A percentile compares a stretch with the other conserved stretches of the same genome.
phyloP scores from a whole-genome alignment of 345 rosid genomes.

The Dipteronia sinensis region DNA sequence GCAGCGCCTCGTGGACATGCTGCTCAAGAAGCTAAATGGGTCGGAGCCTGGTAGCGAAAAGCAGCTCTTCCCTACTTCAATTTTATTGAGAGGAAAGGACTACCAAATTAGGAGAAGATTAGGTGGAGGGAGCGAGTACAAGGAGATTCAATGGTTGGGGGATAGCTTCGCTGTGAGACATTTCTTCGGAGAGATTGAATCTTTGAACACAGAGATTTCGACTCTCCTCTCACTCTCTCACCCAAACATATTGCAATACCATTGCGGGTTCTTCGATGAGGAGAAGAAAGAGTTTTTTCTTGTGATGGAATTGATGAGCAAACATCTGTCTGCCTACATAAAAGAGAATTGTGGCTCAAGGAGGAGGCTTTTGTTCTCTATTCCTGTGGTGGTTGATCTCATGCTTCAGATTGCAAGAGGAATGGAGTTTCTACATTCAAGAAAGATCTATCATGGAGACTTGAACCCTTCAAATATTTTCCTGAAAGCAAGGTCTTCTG shows the following conservation, averaged over 20 bases:
- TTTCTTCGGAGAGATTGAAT: slow-evolving; percentile 57
- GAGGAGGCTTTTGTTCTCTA: slow-evolving; percentile 54
- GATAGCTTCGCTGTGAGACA: slow-evolving; percentile 70
- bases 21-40: slow-evolving; percentile 61
- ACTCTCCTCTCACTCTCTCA: slow-evolving; percentile 72
- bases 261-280: slow-evolving; percentile 75
- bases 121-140: slow-evolving; percentile 63
- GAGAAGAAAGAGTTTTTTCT: slow-evolving; percentile 73
- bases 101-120: slow-evolving; percentile 70
- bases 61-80: slow-evolving; percentile 63
- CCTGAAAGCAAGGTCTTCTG: slow-evolving; percentile 59
- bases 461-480: slow-evolving; percentile 67
- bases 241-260: slow-evolving; percentile 74
- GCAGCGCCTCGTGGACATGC: slow-evolving; percentile 58
- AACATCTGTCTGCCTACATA: slow-evolving; percentile 61
- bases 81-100: slow-evolving; percentile 65
- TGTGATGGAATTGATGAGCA: slow-evolving; percentile 83
- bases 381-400: slow-evolving; percentile 74
- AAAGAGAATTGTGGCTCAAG: slow-evolving; percentile 73
- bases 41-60: slow-evolving; percentile 36
- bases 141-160: slow-evolving; percentile 94
- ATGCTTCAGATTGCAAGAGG: slow-evolving; percentile 94
- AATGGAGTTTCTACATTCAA: slow-evolving; percentile 84
- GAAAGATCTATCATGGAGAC: slow-evolving; percentile 64
- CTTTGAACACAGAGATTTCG: slow-evolving; percentile 58